phyloP scores from a whole-genome alignment of 352 stramenopile genomes.

The Pythium angustatum region DNA sequence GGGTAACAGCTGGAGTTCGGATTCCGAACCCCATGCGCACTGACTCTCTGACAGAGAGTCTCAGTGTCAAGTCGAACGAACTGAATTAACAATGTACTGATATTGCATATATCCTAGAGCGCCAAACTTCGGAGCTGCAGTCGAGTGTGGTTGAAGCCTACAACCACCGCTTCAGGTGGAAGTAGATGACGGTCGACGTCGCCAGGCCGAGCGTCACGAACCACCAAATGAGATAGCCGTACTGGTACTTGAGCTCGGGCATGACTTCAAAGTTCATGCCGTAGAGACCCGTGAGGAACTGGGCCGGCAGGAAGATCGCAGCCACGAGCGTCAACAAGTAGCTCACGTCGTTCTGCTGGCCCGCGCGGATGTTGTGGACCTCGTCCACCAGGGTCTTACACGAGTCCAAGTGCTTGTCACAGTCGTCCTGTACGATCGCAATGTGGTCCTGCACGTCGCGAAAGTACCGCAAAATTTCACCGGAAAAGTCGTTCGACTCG shows the following conservation, averaged over 20 bases:
- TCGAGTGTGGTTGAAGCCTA: slow-evolving; percentile 21
- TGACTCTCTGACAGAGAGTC: slow-evolving; percentile 17
- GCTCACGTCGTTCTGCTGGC: slow-evolving; percentile 74
- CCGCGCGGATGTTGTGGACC: slow-evolving; percentile 60
- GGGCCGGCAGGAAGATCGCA: slow-evolving; percentile 78
- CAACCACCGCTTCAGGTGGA: slow-evolving; percentile 78
- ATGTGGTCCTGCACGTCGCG: slow-evolving; percentile 87
- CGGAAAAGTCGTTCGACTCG: slow-evolving; percentile 70
- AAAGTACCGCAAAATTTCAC: slow-evolving; percentile 77
- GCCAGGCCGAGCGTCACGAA: slow-evolving; percentile 51
- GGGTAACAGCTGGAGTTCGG: background rate
- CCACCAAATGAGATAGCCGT: slow-evolving; percentile 87
- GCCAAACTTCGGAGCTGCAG: too few species aligned
- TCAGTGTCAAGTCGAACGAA: slow-evolving; percentile 1
- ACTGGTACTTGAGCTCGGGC: slow-evolving; percentile 72
- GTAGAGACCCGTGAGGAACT: slow-evolving; percentile 88
- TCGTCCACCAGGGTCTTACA: slow-evolving; percentile 70
- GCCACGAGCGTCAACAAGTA: slow-evolving; percentile 83
- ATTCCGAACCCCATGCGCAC: slow-evolving; percentile 3
- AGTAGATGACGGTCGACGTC: slow-evolving; percentile 46
- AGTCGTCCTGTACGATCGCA: slow-evolving; percentile 76
- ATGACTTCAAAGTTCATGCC: slow-evolving; percentile 91
- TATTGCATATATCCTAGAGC: background rate
- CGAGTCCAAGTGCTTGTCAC: slow-evolving; percentile 74
- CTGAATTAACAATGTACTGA: slow-evolving; percentile 16